Percentiles rank a stretch among this genome's conserved stretches.
These are phyloP conservation scores for Aspergillus wentii DNA, from an alignment of 495 filamentous ascomycete species.

Conservation along the genomic window DNA sequence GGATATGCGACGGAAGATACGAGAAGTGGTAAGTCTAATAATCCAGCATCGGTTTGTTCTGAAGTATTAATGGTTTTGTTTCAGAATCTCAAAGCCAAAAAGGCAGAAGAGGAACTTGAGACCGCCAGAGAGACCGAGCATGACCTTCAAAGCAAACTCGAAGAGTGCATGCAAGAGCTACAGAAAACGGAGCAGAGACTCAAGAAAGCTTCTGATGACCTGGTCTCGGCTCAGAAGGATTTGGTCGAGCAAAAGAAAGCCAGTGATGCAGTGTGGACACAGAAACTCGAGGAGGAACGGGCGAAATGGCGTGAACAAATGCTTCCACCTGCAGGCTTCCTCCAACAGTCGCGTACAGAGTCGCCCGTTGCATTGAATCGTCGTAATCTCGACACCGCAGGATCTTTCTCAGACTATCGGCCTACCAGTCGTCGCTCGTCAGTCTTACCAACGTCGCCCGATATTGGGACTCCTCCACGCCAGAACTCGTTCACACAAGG, in stretches of 20 bases:
- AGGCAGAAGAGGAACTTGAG: constrained; percentile 80
- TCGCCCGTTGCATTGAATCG: constrained; percentile 44
- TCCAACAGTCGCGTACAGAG: constrained; percentile 43
- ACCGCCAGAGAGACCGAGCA: constrained; percentile 58
- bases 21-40: constrained; percentile 70
- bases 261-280: constrained; percentile 55
- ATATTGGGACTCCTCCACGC: constrained; percentile 35
- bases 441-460: constrained; percentile 34
- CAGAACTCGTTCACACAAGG: constrained; percentile 39
- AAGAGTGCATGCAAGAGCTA: constrained; percentile 58
- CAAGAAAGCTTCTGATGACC: constrained; percentile 58
- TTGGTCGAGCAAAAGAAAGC: constrained; percentile 66
- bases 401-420: constrained; percentile 30
- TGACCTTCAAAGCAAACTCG: constrained; percentile 51
- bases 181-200: constrained; percentile 58
- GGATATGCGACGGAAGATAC: constrained; percentile 78
- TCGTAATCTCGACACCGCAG: constrained; percentile 34
- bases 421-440: constrained; percentile 46
- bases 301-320: constrained; percentile 66
- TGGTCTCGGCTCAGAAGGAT: constrained; percentile 54
- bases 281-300: constrained; percentile 67
- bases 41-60: background rate
- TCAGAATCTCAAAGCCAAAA: constrained; percentile 70
- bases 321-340: constrained; percentile 24
- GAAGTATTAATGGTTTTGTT: constrained; percentile 3